Percentiles rank a stretch among this genome's conserved stretches.
These are phyloP conservation scores for Chernovozyma sophiae-reginae DNA, from an alignment of 1,139 yeast genomes.

Conservation along the genomic window DNA sequence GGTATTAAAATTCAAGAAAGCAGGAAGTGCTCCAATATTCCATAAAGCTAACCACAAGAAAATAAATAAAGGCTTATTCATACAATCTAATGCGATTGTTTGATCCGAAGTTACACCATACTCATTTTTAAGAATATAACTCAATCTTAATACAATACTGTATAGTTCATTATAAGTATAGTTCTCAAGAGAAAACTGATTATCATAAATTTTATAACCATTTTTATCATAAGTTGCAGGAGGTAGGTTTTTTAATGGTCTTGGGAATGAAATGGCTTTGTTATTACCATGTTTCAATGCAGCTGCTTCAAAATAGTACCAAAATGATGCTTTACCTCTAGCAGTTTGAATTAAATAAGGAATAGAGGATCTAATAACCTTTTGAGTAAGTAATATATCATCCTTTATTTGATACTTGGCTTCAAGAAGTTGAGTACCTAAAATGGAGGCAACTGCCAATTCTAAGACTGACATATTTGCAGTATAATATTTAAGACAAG, in stretches of 20 bases:
- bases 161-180: constrained; percentile 70
- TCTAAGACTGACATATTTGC: constrained; percentile 18
- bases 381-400: constrained; percentile 47
- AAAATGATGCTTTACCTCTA: constrained; percentile 53
- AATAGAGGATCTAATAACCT: constrained; percentile 36
- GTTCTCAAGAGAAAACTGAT: constrained; percentile 54
- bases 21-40: constrained; percentile 90
- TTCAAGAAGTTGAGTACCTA: constrained; percentile 46
- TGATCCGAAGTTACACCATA: constrained; percentile 65
- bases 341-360: constrained; percentile 42
- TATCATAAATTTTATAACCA: constrained; percentile 43
- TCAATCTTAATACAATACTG: constrained; percentile 59
- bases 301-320: constrained; percentile 60
- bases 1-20: constrained; percentile 80
- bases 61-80: constrained; percentile 79
- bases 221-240: constrained; percentile 23
- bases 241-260: constrained; percentile 42
- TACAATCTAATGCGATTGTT: constrained; percentile 72
- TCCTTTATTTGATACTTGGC: constrained; percentile 51
- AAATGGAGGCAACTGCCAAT: constrained; percentile 40
- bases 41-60: constrained; percentile 82
- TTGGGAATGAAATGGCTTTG: constrained; percentile 59
- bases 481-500: neutral
- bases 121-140: constrained; percentile 59
- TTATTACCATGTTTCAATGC: constrained; percentile 49